These are phyloP conservation scores for Heteromeles arbutifolia DNA, from an alignment of 306 rosid species.

Conservation along the genomic window DNA sequence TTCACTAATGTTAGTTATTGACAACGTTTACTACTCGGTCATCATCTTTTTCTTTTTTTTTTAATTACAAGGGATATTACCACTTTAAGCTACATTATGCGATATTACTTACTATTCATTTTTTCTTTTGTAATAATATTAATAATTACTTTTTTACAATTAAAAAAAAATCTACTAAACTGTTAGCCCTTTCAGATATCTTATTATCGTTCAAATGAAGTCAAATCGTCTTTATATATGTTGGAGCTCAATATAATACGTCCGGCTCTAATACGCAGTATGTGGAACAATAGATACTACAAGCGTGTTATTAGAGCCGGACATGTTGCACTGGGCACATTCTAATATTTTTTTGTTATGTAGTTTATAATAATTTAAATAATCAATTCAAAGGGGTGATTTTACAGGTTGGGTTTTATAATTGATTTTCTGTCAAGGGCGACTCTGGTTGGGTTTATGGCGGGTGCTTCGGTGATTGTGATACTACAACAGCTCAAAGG, in stretches of 20 bases:
- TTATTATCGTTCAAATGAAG: too few relatives aligned
- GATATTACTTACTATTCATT: too few relatives aligned
- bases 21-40: neutral
- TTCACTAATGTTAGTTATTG: neutral
- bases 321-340: neutral
- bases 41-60: neutral
- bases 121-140: too few relatives aligned
- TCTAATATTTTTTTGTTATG: neutral
- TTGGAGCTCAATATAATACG: neutral
- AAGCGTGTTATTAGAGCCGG: neutral
- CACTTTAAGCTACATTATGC: too few relatives aligned
- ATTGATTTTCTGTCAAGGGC: conserved; percentile 97
- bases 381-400: neutral
- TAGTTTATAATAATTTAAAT: neutral
- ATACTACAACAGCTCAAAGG: conserved; percentile 89
- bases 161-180: neutral
- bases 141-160: neutral
- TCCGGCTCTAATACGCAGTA: neutral
- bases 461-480: conserved; percentile 96
- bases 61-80: neutral
- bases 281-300: neutral
- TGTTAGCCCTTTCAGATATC: too few relatives aligned
- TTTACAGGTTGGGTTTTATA: conserved; percentile 74
- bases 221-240: too few relatives aligned
- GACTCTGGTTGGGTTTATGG: conserved; percentile 90